Evolutionary conservation across 78 protist species (phyloP), one percentile per base, ranked within the genome.

Genomic region (Trichosphaerium sp.): DNA sequence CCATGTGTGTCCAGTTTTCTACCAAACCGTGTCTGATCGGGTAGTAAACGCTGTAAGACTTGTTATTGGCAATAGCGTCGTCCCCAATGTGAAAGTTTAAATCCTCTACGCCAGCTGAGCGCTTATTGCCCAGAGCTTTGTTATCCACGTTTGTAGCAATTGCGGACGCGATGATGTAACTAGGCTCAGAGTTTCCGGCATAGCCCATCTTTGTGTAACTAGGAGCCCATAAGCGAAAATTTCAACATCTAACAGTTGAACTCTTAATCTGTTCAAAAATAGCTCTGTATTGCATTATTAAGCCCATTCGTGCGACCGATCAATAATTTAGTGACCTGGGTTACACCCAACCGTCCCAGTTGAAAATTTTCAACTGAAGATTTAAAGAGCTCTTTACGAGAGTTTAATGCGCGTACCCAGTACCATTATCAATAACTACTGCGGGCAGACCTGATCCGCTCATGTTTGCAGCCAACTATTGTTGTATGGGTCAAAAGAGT

Each of bases 151-250:
- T 75, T 4, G 88, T 83, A 23, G 85, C 94, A 32, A 94, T 89
- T 31, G 69, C 74, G 31, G 99, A 61, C 35, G 99, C 99, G 21
- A 96, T 59, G 62, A 97, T 85, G 80, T 60, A 94, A n/a, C 18
- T 34, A 12, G 99, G 99, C 73, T 83, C 88, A 11, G 29, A 31
- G 71, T 96, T 96, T 41, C 98, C 96, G 2, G 99, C 97, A 65
- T 80, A 95, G 25, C 99, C 99, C 94, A 97, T 94, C 86, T 97
- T 97, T 21, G 98, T 94, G 83, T 90, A 97, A 29, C 97, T 83
- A 66, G 23, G n/a, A n/a, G n/a, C n/a, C n/a, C n/a, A n/a, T n/a
- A n/a, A n/a, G n/a, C n/a, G n/a, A n/a, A n/a, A n/a, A n/a, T n/a
- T n/a, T n/a, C n/a, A n/a, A n/a, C n/a, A n/a, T n/a, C n/a, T n/a